phyloP scores from a whole-genome alignment of 345 rosid genomes.

The Turnera subulata region DNA sequence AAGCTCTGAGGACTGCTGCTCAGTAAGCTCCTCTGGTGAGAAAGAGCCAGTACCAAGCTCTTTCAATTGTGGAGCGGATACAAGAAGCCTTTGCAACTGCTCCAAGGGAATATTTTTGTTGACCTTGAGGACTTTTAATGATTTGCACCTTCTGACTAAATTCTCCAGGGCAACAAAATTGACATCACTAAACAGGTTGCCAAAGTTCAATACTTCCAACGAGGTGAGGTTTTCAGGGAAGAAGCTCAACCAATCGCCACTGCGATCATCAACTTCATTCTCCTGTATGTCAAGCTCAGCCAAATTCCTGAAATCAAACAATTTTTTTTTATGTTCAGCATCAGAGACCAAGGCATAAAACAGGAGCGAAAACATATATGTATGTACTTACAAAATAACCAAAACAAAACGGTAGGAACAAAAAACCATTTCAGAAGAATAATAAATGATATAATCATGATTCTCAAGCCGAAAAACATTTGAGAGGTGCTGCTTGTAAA shows the following conservation, averaged over 20 bases:
- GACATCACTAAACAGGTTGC: constrained; percentile 41
- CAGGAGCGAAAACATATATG: too few species aligned
- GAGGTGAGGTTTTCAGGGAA: constrained; percentile 56
- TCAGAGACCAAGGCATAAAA: too few species aligned
- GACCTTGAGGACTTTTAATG: constrained; percentile 53
- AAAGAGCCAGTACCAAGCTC: constrained; percentile 70
- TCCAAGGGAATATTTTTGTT: constrained; percentile 43
- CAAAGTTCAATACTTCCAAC: constrained; percentile 56
- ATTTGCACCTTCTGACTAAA: constrained; percentile 52
- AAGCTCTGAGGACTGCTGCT: constrained; percentile 31
- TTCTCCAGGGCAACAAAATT: constrained; percentile 55
- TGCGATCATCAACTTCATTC: constrained; percentile 55
- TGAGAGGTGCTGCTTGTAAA: too few species aligned
- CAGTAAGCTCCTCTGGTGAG: constrained; percentile 33
- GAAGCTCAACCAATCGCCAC: constrained; percentile 56
- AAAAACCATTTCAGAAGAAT: too few species aligned
- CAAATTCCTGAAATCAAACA: constrained; percentile 40
- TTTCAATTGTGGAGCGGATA: constrained; percentile 40
- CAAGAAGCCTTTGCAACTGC: constrained; percentile 48
- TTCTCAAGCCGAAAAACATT: too few species aligned
- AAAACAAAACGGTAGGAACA: too few species aligned
- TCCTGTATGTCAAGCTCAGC: constrained; percentile 63
- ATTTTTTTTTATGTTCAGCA: not conserved
- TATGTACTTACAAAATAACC: too few species aligned
- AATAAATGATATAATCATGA: too few species aligned